phyloP scores from a whole-genome alignment of 2,329 filamentous ascomycete species.

The Xylariaceae sp. region DNA sequence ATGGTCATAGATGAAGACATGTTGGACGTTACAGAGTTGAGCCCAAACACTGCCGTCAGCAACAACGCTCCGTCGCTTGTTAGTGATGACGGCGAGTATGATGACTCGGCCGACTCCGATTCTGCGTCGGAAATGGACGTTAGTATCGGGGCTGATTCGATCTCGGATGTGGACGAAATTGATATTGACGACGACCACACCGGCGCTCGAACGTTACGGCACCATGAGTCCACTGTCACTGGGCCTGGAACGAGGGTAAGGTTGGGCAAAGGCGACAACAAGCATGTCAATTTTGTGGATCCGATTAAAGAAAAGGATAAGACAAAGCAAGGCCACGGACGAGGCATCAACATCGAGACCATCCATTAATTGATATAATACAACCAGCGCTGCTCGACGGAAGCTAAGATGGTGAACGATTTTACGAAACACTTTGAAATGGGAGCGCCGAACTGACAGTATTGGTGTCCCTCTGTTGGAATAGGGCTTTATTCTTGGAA shows the following conservation, averaged over 20 bases:
- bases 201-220: slow-evolving; percentile 50
- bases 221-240: slow-evolving; percentile 45
- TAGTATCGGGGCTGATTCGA: slow-evolving; percentile 62
- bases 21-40: slow-evolving; percentile 65
- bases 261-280: slow-evolving; percentile 61
- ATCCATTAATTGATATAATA: slow-evolving; percentile 12
- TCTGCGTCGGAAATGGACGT: slow-evolving; percentile 65
- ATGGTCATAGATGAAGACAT: slow-evolving; percentile 55
- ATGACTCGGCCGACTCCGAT: slow-evolving; percentile 69
- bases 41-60: slow-evolving; percentile 72
- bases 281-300: slow-evolving; percentile 63
- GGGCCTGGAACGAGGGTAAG: slow-evolving; percentile 51
- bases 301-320: slow-evolving; percentile 54
- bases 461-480: slow-evolving; percentile 28
- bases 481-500: slow-evolving; percentile 29
- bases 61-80: slow-evolving; percentile 82
- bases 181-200: slow-evolving; percentile 65
- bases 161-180: slow-evolving; percentile 68
- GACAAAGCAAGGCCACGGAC: slow-evolving; percentile 42
- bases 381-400: background rate
- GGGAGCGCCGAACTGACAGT: background rate
- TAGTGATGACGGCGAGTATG: slow-evolving; percentile 81
- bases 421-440: slow-evolving; percentile 21
- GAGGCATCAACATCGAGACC: slow-evolving; percentile 23
- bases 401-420: slow-evolving; percentile 16